Conservation (phyloP, 352 stramenopile species). For the Phytophthora agathidicida region DNA sequence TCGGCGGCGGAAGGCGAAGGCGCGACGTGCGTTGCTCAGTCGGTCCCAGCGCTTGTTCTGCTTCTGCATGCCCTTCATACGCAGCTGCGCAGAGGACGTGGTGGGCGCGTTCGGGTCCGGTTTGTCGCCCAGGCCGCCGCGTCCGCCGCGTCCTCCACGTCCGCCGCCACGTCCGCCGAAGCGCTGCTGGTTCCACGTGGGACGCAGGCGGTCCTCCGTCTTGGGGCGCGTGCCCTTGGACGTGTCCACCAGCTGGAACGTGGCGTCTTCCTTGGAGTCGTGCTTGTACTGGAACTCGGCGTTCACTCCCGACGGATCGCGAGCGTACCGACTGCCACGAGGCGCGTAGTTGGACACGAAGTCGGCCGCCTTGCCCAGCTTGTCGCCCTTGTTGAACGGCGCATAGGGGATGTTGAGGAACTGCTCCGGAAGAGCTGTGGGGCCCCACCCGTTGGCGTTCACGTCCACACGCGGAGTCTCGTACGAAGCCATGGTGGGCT, state of each 20-base stretch:
- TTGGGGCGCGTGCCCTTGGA: slow-evolving; percentile 85
- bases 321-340: slow-evolving; percentile 54
- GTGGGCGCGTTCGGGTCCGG: slow-evolving; percentile 50
- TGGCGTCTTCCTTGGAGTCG: slow-evolving; percentile 89
- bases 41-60: slow-evolving; percentile 88
- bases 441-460: slow-evolving; percentile 86
- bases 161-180: slow-evolving; percentile 63
- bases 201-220: slow-evolving; percentile 78
- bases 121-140: slow-evolving; percentile 41
- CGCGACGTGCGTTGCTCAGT: slow-evolving; percentile 76
- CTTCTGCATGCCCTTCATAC: slow-evolving; percentile 88
- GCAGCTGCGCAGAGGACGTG: slow-evolving; percentile 62
- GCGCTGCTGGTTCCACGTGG: slow-evolving; percentile 88
- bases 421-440: slow-evolving; percentile 85
- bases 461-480: slow-evolving; percentile 79
- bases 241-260: slow-evolving; percentile 95
- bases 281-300: slow-evolving; percentile 95
- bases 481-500: slow-evolving; percentile 67
- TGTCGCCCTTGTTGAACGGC: slow-evolving; percentile 96
- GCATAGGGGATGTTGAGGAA: slow-evolving; percentile 95
- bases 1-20: slow-evolving; percentile 63
- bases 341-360: slow-evolving; percentile 88
- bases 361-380: slow-evolving; percentile 94
- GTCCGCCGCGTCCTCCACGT: slow-evolving; percentile 41
- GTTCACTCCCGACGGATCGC: slow-evolving; percentile 88